Evolutionary conservation across 352 stramenopile genomes (phyloP), one percentile per base, ranked within the genome.

Genomic region (Aphanomyces invadans): DNA sequence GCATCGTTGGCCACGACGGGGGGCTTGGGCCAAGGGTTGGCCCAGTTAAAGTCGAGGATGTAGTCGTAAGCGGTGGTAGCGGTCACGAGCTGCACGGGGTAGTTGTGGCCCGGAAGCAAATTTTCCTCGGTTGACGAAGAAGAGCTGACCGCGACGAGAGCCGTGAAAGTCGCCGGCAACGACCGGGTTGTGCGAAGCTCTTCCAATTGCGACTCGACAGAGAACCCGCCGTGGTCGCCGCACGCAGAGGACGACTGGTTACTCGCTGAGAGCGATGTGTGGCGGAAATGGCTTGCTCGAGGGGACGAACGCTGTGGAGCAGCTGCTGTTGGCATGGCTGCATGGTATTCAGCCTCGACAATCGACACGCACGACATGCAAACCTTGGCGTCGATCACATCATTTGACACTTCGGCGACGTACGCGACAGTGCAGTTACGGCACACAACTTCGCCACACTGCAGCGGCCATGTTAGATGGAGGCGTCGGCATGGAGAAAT

Each of bases 1-100:
- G 89, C 81, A 70, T 94, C 85, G 56, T 92, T 76, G 3, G 89
- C 79, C 3, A 84, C 83, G 46, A 88, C 88, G 12, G 85, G 85
- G 28, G 83, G 83, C 69, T 92, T 84, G 1, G 85, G 85, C 85
- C 85, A 94, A 59, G 81, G 53, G 63, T 95, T 91, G 4, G 88
- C 67, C 83, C 82, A 92, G 77, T 89, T 80, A 53, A 82, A 93
- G 72, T 93, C 89, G 62, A 93, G 77, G 61, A 73, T 33, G 70
- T 93, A 93, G 46, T 82, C 84, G 68, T 83, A 92, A 64, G 49
- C 4, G 12, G 49, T 57, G 7, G 49, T 33, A 9, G 21, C 29
- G 4, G 49, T 39, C 49, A 57, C 49, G 2, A 57, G 49, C 10
- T 54, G n/a, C 21, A 28, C 21, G 25, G 29, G 19, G 17, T 17